phyloP scores from a whole-genome alignment of 371 early-diverging fungal species.

The Actinomortierella wolfii region DNA sequence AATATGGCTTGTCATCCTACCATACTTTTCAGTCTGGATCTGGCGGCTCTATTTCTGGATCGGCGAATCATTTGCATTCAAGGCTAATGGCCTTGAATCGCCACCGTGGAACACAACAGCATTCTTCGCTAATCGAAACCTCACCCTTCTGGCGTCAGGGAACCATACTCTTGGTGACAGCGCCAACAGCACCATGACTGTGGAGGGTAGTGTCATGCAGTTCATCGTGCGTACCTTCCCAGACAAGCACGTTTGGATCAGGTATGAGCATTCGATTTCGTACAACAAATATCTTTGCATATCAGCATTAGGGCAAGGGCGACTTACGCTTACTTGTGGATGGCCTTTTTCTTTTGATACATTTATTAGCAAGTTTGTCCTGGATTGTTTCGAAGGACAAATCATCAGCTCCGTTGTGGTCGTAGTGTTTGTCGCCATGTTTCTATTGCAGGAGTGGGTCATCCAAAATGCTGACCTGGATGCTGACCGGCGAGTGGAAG shows the following conservation, averaged over 20 bases:
- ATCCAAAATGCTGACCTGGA: slow-evolving; percentile 67
- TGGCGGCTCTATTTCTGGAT: slow-evolving; percentile 83
- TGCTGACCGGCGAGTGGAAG: slow-evolving; percentile 23
- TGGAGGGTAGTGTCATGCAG: slow-evolving; percentile 7
- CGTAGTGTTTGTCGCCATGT: slow-evolving; percentile 75
- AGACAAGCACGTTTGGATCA: slow-evolving; percentile 27
- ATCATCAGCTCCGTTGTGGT: slow-evolving; percentile 79
- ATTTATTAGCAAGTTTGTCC: slow-evolving; percentile 60
- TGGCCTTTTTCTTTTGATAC: background rate
- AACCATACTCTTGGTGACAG: no score
- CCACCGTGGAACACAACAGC: slow-evolving; percentile 12
- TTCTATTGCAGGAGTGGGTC: slow-evolving; percentile 88
- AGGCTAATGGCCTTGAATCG: slow-evolving; percentile 34
- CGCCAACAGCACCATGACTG: slow-evolving; percentile 6
- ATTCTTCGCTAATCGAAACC: no score
- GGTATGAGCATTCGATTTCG: no score
- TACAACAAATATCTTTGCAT: no score
- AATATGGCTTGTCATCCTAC: slow-evolving; percentile 86
- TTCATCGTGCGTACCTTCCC: slow-evolving; percentile 30
- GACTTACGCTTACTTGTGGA: slow-evolving; percentile 2
- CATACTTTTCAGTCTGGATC: slow-evolving; percentile 81
- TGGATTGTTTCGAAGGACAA: slow-evolving; percentile 90
- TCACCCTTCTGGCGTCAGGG: no score
- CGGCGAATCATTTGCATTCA: slow-evolving; percentile 59
- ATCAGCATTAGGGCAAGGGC: no score